Percentiles rank a stretch among this genome's conserved stretches.
phyloP scores from a whole-genome alignment of 495 filamentous ascomycete genomes.

The Hypoxylon fragiforme region DNA sequence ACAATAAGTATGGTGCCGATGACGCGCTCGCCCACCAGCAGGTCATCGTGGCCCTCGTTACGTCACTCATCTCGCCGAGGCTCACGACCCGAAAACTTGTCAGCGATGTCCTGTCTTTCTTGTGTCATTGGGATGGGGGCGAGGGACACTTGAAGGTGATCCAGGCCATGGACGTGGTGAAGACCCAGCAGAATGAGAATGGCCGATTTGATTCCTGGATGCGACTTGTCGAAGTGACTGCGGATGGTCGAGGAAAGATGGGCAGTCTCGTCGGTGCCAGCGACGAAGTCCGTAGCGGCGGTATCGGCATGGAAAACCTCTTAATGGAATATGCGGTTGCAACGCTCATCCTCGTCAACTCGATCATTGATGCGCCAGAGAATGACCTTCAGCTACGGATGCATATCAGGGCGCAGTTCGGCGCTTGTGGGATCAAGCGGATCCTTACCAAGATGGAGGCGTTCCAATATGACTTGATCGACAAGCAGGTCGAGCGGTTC shows the following conservation, averaged over 20 bases:
- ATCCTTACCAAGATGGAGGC: conserved; percentile 96
- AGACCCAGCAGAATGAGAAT: conserved; percentile 86
- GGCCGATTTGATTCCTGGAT: conserved; percentile 99
- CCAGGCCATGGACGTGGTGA: conserved; percentile 89
- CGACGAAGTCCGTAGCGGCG: conserved; percentile 94
- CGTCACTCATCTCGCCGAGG: conserved; percentile 83
- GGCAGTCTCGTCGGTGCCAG: conserved; percentile 95
- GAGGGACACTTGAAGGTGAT: conserved; percentile 93
- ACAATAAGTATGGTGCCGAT: conserved; percentile 98
- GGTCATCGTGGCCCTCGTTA: conserved; percentile 85
- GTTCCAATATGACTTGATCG: conserved; percentile 97
- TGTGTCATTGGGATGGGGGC: conserved; percentile 96
- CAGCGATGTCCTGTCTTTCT: conserved; percentile 93
- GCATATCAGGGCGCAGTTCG: conserved; percentile 95
- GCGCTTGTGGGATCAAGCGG: conserved; percentile 91
- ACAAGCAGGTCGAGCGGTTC: conserved; percentile 96
- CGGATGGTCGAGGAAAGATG: conserved; percentile 98
- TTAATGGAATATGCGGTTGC: conserved; percentile 99
- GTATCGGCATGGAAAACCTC: conserved; percentile 98
- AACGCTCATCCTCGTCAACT: conserved; percentile 93
- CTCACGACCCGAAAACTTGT: conserved; percentile 92
- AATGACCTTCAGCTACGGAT: conserved; percentile 86
- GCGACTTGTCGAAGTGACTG: conserved; percentile 95
- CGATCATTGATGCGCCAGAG: conserved; percentile 90
- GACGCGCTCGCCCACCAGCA: conserved; percentile 91